Conservation (phyloP, 2,329 filamentous ascomycete genomes). For the Xylogone sp. region DNA sequence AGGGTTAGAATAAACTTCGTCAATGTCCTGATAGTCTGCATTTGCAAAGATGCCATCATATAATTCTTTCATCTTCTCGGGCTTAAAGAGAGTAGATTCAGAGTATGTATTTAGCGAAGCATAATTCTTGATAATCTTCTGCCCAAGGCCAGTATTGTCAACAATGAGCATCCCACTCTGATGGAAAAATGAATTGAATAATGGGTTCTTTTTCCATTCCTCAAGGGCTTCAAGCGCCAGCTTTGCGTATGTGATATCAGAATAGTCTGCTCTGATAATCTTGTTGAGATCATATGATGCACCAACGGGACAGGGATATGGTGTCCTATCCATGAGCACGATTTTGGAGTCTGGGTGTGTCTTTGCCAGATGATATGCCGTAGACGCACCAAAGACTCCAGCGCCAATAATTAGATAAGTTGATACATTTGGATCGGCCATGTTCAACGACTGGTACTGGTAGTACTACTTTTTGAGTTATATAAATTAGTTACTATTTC, state of each 20-base stretch:
- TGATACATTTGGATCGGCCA: not conserved
- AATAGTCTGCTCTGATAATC: conserved; percentile 55
- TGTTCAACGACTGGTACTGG: not conserved
- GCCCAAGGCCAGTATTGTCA: conserved; percentile 41
- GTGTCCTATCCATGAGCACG: conserved; percentile 39
- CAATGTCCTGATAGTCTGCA: conserved; percentile 33
- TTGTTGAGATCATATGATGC: conserved; percentile 60
- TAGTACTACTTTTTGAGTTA: too few species aligned
- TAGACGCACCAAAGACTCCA: conserved; percentile 48
- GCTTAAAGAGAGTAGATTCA: conserved; percentile 37
- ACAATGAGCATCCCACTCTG: conserved; percentile 45
- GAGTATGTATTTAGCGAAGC: conserved; percentile 29
- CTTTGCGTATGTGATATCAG: conserved; percentile 48
- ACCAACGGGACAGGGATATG: conserved; percentile 35
- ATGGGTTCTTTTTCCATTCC: conserved; percentile 43
- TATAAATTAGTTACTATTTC: too few species aligned
- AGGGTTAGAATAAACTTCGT: conserved; percentile 43
- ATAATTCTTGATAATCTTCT: conserved; percentile 42
- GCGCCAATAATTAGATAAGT: conserved; percentile 43
- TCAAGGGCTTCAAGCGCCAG: conserved; percentile 44
- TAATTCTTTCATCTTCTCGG: conserved; percentile 33
- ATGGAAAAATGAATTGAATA: conserved; percentile 44
- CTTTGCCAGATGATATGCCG: conserved; percentile 44
- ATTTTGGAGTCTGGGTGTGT: conserved; percentile 34
- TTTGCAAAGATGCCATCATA: conserved; percentile 37